Evolutionary conservation across 345 rosid species (phyloP), one percentile per base, ranked within the genome.

Genomic region (Boechera retrofracta): DNA sequence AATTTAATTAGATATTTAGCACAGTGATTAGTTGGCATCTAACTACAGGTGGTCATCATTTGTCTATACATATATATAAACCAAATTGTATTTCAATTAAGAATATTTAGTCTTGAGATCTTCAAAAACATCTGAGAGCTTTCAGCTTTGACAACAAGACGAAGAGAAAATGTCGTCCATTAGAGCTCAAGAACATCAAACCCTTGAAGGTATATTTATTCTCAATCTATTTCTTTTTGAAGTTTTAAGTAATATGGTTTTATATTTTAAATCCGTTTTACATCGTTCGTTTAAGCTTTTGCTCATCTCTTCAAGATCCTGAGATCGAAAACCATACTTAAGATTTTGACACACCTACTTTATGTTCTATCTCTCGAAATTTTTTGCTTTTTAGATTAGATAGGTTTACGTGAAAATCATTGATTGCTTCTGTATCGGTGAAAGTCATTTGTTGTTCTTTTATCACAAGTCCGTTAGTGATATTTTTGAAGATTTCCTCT

Each of bases 161-260:
- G 72, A 29, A 36, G 28, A 55, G 38, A 64, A 71, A 31, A 77
- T 77, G 81, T 77, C 81, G 81, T 77, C 81, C 61, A 77, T 56
- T 45, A 64, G 51, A 64, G 67, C 54, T 77, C 76, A 77, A 55
- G 80, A 71, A 64, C 66, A 55, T 29, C 81, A 71, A 71, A 71
- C 3, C 5, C 55, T 56, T 36, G 38, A 48, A 77, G 81, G 81
- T 77, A 77, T 52, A 39, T 9, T 48, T 12, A 29, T 12, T 24
- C 51, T 41, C 18, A 24, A 33, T 42, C 32, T 68, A 11, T 28
- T 26, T 1, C 4, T 47, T 45, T 4, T 4, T 13, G 16, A 47
- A 48, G 2, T 26, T 29, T 53, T 15, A 6, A 54, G 11, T 53
- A 18, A 39, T 52, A 39, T n/a, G 6, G 12, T 62, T 18, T 0